phyloP scores from a whole-genome alignment of 257 asterid species.

The Mitragyna speciosa region DNA sequence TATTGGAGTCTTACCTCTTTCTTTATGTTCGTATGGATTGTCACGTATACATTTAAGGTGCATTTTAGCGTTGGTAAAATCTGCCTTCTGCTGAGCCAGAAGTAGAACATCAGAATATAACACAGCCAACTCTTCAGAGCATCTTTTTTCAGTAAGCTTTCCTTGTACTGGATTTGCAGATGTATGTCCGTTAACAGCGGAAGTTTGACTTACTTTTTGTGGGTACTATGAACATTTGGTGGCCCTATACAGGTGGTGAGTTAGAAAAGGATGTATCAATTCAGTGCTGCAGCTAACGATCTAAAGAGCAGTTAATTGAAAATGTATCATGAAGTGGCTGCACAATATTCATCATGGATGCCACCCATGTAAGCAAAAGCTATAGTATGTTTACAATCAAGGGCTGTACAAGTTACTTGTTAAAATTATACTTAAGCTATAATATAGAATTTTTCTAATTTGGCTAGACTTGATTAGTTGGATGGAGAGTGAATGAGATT shows the following conservation, averaged over 20 bases:
- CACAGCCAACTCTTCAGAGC: background rate
- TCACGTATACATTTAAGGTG: background rate
- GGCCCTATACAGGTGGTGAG: background rate
- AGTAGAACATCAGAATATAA: background rate
- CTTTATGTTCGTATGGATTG: background rate
- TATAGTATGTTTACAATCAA: no score
- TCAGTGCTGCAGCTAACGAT: background rate
- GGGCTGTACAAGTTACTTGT: no score
- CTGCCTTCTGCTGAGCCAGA: conserved; percentile 1
- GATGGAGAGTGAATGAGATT: background rate
- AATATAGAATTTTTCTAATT: no score
- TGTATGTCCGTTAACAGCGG: background rate
- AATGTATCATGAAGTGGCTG: background rate
- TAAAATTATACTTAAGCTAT: no score
- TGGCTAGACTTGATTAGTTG: background rate
- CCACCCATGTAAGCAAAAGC: no score
- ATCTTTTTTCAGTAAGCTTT: background rate
- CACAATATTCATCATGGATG: no score
- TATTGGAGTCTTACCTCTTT: background rate
- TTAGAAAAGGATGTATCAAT: background rate
- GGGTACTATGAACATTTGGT: background rate
- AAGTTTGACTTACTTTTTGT: background rate
- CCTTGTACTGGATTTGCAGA: background rate
- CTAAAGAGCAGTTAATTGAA: background rate
- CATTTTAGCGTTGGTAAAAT: background rate